Conservation (phyloP, 371 early-diverging fungal species). For the Dichotomocladium elegans region DNA sequence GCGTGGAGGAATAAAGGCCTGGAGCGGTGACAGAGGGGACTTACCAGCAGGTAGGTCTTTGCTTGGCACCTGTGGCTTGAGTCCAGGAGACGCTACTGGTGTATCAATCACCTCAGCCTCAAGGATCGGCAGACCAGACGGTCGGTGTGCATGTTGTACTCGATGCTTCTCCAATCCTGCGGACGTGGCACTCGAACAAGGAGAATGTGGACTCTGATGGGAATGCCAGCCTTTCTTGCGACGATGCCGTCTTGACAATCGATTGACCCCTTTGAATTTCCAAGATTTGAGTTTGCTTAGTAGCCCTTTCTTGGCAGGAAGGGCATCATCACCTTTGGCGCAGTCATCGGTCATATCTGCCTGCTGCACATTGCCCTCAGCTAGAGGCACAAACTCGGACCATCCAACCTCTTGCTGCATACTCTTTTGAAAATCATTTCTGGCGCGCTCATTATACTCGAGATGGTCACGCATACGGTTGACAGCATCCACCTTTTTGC, state of each 20-base stretch:
- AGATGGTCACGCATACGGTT: conserved; percentile 44
- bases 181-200: neutral
- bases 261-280: conserved; percentile 2
- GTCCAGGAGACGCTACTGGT: conserved; percentile 29
- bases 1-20: conserved; percentile 29
- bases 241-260: conserved; percentile 1
- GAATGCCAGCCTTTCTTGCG: too few relatives aligned
- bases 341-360: neutral
- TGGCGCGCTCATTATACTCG: conserved; percentile 41
- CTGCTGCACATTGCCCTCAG: neutral
- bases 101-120: conserved; percentile 43
- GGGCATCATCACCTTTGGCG: too few relatives aligned
- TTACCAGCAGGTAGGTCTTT: conserved; percentile 19
- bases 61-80: conserved; percentile 10
- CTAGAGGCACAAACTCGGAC: conserved; percentile 44
- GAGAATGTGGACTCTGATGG: neutral
- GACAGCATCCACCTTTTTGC: conserved; percentile 35
- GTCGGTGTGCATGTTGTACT: too few relatives aligned
- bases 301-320: neutral
- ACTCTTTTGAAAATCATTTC: conserved; percentile 28
- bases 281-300: conserved; percentile 5
- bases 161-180: too few relatives aligned
- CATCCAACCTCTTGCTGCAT: conserved; percentile 32
- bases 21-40: conserved; percentile 46
- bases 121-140: conserved; percentile 16